phyloP scores from a whole-genome alignment of 1,139 yeast genomes.

The Candida dubliniensis region DNA sequence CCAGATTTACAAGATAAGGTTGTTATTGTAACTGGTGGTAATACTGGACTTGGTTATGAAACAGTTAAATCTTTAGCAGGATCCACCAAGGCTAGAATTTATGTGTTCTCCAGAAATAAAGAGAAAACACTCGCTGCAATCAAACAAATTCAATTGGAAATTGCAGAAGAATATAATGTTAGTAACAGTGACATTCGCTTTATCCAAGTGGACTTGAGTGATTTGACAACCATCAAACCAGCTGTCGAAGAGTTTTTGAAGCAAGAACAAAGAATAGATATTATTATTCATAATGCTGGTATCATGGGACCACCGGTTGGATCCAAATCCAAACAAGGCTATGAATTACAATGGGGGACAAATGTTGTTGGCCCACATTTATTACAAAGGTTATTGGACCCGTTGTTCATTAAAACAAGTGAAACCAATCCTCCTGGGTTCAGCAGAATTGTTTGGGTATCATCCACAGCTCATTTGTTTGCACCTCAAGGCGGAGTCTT shows the following conservation, averaged over 20 bases:
- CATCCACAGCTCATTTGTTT: constrained; percentile 39
- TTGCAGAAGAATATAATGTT: constrained; percentile 15
- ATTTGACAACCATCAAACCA: constrained; percentile 42
- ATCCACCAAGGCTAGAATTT: constrained; percentile 36
- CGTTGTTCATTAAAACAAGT: constrained; percentile 37
- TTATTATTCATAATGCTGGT: constrained; percentile 52
- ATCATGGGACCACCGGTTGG: constrained; percentile 44
- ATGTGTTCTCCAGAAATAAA: constrained; percentile 20
- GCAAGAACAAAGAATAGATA: constrained; percentile 30
- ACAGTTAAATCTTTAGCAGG: constrained; percentile 36
- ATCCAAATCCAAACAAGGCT: constrained; percentile 16
- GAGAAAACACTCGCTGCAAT: constrained; percentile 27
- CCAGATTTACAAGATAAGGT: constrained; percentile 21
- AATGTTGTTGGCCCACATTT: constrained; percentile 52
- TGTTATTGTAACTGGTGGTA: constrained; percentile 23
- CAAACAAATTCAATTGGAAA: constrained; percentile 22
- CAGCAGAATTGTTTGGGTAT: constrained; percentile 47
- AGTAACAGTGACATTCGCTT: constrained; percentile 18
- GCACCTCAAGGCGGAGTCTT: constrained; percentile 42
- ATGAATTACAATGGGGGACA: constrained; percentile 34
- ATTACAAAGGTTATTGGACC: constrained; percentile 45
- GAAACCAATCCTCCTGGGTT: constrained; percentile 13
- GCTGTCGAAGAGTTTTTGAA: constrained; percentile 33
- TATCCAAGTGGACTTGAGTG: constrained; percentile 40
- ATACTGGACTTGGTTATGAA: constrained; percentile 27